Evolutionary conservation across 257 asterid genomes (phyloP).

Genomic region (Nicotiana otophora): DNA sequence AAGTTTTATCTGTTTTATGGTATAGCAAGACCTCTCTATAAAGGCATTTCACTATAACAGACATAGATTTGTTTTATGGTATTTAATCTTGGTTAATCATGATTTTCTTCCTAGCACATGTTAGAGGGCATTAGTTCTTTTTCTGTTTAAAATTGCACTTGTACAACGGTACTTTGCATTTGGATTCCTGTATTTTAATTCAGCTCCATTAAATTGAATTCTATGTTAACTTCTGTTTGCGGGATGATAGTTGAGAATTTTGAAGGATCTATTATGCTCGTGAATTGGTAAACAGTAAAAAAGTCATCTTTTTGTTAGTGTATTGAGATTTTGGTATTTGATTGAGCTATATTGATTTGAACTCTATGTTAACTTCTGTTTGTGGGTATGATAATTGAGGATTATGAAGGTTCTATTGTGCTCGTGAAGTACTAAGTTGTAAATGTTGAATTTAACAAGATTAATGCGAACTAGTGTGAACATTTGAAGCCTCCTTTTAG

Average conservation of each 20-base stretch:
- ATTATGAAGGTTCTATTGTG: not conserved
- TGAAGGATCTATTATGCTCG: not conserved
- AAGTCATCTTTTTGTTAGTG: not conserved
- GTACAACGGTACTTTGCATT: not conserved
- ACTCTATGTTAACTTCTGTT: no score
- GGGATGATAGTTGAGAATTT: not conserved
- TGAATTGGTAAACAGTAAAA: no score
- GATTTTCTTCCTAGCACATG: not conserved
- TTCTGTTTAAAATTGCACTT: not conserved
- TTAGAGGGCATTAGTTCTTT: not conserved
- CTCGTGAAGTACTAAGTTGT: no score
- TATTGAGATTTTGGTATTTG: not conserved
- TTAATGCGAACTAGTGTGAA: no score
- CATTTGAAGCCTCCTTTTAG: no score
- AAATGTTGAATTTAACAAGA: no score
- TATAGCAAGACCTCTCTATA: no score
- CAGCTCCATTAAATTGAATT: not conserved
- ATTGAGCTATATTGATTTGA: no score
- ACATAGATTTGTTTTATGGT: not conserved
- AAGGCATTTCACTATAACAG: no score
- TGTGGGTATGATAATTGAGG: not conserved
- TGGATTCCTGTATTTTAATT: not conserved
- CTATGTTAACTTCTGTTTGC: not conserved
- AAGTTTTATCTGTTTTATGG: not conserved
- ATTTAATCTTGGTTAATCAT: not conserved